phyloP scores from a whole-genome alignment of 768 basidiomycete genomes.

The Podaxis sp. region DNA sequence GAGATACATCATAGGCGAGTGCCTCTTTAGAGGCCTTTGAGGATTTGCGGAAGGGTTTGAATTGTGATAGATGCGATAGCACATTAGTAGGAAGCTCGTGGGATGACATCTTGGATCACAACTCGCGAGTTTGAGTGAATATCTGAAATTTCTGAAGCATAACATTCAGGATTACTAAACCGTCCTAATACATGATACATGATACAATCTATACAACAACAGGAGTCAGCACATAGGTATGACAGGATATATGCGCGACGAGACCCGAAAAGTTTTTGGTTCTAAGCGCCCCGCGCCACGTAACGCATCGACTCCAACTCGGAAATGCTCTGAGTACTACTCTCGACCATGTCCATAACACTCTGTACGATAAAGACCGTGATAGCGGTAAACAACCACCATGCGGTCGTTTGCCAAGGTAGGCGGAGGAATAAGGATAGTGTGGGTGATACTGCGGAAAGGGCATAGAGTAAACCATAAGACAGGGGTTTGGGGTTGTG shows the following conservation, averaged over 20 bases:
- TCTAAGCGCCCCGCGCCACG: constrained; percentile 51
- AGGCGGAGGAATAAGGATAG: constrained; percentile 47
- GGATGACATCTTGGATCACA: neutral
- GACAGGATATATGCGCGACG: neutral
- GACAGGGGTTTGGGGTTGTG: constrained; percentile 30
- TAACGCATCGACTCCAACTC: constrained; percentile 57
- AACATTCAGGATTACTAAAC: constrained; percentile 1
- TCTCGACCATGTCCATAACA: constrained; percentile 42
- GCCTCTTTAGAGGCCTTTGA: neutral
- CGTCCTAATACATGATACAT: neutral
- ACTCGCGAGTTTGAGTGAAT: neutral
- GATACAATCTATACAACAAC: neutral
- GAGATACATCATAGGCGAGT: constrained; percentile 8
- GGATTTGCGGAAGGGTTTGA: neutral
- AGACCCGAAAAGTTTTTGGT: neutral
- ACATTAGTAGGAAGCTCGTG: neutral
- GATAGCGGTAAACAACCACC: constrained; percentile 49
- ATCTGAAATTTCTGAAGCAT: neutral
- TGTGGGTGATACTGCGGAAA: constrained; percentile 48
- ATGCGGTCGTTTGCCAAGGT: constrained; percentile 52
- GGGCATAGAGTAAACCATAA: constrained; percentile 29
- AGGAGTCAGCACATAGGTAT: neutral
- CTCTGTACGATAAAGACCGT: constrained; percentile 47
- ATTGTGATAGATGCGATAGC: neutral
- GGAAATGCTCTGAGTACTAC: constrained; percentile 45